Conservation (phyloP, 768 basidiomycete species). For the Leccinum ochraceum region DNA sequence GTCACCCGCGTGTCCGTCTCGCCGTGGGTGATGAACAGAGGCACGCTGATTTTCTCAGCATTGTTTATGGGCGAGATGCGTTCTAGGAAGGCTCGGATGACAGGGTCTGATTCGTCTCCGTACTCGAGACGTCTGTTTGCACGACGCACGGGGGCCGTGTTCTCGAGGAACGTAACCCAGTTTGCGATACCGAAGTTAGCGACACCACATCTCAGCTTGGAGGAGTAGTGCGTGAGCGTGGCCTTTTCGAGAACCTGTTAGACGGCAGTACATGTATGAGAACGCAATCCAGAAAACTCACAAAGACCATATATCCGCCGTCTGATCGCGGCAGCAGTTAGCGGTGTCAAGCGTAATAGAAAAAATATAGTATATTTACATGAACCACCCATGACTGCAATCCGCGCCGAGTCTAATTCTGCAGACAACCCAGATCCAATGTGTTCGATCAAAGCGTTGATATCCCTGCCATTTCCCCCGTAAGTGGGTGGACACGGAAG, state of each 20-base stretch:
- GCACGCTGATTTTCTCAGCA: constrained; percentile 37
- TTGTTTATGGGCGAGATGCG: constrained; percentile 42
- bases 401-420: constrained; percentile 37
- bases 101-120: constrained; percentile 41
- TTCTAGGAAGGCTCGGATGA: constrained; percentile 39
- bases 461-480: constrained; percentile 31
- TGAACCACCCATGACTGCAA: constrained; percentile 45
- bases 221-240: constrained; percentile 42
- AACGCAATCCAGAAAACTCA: constrained; percentile 17
- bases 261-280: not conserved
- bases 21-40: constrained; percentile 43
- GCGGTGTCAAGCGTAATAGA: not conserved
- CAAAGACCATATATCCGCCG: constrained; percentile 44
- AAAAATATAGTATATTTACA: constrained; percentile 27
- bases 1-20: constrained; percentile 43
- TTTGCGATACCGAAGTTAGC: constrained; percentile 43
- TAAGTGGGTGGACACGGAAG: not conserved
- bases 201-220: constrained; percentile 41
- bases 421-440: constrained; percentile 33
- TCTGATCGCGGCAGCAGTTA: constrained; percentile 22
- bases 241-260: constrained; percentile 31
- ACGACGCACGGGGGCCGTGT: constrained; percentile 39
- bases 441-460: constrained; percentile 38
- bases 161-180: constrained; percentile 43
- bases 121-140: constrained; percentile 40